Evolutionary conservation across 345 rosid genomes (phyloP).

Genomic region (Aquilaria malaccensis): DNA sequence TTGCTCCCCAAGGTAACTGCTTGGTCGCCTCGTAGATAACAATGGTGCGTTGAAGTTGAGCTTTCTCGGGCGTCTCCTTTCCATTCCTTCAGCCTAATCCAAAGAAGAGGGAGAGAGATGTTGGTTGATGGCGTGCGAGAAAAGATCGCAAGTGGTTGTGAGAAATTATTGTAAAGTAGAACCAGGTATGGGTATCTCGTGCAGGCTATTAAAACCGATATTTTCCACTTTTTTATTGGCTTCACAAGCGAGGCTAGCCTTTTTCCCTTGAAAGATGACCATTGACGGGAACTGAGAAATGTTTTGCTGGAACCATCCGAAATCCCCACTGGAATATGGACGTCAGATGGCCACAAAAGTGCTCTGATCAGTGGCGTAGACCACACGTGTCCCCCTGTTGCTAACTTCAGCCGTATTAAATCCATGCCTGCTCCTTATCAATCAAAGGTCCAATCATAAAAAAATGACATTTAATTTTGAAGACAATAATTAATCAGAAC

Average conservation of each 20-base stretch:
- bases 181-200: constrained; percentile 46
- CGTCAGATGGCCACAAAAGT: constrained; percentile 2
- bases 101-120: not conserved
- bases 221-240: constrained; percentile 36
- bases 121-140: constrained; percentile 1
- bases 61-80: constrained; percentile 34
- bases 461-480: too few species aligned
- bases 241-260: constrained; percentile 27
- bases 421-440: too few species aligned
- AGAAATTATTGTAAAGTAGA: constrained; percentile 25
- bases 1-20: constrained; percentile 14
- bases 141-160: constrained; percentile 14
- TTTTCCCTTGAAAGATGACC: constrained; percentile 9
- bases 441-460: too few species aligned
- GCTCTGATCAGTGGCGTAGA: too few species aligned
- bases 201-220: constrained; percentile 29
- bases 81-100: constrained; percentile 14
- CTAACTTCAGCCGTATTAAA: too few species aligned
- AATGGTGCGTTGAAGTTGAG: constrained; percentile 71
- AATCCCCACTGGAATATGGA: constrained; percentile 10
- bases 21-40: constrained; percentile 52
- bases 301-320: constrained; percentile 7
- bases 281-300: not conserved
- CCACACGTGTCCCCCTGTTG: too few species aligned
- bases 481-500: too few species aligned